phyloP scores from a whole-genome alignment of 1,284 basidiomycete species.

The Cerrena zonata region DNA sequence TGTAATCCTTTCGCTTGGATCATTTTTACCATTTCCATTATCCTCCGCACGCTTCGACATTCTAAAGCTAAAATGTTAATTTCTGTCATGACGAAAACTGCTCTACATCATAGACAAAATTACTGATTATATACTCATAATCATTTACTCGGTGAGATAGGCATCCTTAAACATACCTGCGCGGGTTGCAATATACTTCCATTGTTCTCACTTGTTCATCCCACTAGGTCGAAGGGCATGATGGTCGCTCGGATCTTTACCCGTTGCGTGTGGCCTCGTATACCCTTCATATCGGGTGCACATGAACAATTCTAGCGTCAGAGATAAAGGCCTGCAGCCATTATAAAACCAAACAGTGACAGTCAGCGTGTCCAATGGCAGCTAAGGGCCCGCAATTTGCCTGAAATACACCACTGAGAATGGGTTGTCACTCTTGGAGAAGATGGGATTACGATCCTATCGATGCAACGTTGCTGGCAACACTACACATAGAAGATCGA shows the following conservation, averaged over 20 bases:
- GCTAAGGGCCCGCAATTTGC: background rate
- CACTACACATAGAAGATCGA: background rate
- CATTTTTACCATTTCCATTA: slow-evolving; percentile 11
- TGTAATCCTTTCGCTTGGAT: slow-evolving; percentile 17
- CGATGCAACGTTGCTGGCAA: slow-evolving; percentile 3
- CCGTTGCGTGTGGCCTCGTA: slow-evolving; percentile 3
- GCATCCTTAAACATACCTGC: background rate
- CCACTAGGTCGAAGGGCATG: background rate
- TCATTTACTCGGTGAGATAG: background rate
- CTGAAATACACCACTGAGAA: background rate
- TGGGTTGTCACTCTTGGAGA: background rate
- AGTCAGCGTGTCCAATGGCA: background rate
- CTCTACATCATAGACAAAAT: background rate
- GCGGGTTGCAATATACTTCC: background rate
- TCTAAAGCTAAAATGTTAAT: slow-evolving; percentile 34
- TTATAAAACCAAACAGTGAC: background rate
- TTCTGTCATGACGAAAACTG: slow-evolving; percentile 11
- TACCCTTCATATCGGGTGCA: background rate
- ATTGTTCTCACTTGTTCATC: background rate
- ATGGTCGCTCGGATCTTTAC: slow-evolving; percentile 3
- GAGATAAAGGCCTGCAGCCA: background rate
- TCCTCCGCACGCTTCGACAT: slow-evolving; percentile 21
- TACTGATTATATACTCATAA: background rate
- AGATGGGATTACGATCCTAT: slow-evolving; percentile 5
- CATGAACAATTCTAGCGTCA: slow-evolving; percentile 1